Evolutionary conservation across 2,329 filamentous ascomycete genomes (phyloP).

Genomic region (Cercospora beticola): DNA sequence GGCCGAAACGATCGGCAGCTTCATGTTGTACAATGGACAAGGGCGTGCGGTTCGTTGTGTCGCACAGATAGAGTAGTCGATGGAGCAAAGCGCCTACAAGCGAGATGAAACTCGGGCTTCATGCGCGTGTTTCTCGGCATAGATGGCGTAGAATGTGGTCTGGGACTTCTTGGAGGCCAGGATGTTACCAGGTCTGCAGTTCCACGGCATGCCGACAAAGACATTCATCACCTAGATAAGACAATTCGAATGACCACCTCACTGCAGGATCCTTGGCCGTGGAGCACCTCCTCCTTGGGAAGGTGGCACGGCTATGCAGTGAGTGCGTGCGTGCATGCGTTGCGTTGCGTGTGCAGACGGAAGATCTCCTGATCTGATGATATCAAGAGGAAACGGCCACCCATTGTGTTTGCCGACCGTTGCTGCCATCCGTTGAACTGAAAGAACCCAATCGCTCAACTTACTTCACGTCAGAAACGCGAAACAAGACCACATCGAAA

Average conservation of each 20-base stretch:
- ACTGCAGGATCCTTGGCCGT: conserved; percentile 1
- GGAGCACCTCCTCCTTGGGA: not conserved
- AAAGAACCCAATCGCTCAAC: not conserved
- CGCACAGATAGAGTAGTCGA: conserved; percentile 5
- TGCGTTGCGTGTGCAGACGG: not conserved
- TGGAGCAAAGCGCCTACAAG: conserved; percentile 1
- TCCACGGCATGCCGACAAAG: not conserved
- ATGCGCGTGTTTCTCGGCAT: not conserved
- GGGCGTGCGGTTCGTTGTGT: not conserved
- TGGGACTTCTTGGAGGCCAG: not conserved
- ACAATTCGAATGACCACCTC: conserved; percentile 2
- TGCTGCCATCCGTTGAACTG: not conserved
- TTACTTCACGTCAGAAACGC: not conserved
- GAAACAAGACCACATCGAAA: not conserved
- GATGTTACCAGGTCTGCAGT: not conserved
- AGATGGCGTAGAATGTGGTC: not conserved
- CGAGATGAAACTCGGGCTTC: conserved; percentile 8
- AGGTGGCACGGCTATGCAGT: conserved; percentile 9
- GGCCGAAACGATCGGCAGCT: not conserved
- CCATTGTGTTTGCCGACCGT: not conserved
- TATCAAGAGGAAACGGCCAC: not conserved
- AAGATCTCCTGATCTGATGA: not conserved
- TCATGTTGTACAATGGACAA: not conserved
- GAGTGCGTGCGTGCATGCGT: not conserved
- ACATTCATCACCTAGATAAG: conserved; percentile 4